A percentile compares a stretch with the other conserved stretches of the same genome.
Conservation (phyloP, 352 stramenopile genomes). For the Globisporangium solare region DNA sequence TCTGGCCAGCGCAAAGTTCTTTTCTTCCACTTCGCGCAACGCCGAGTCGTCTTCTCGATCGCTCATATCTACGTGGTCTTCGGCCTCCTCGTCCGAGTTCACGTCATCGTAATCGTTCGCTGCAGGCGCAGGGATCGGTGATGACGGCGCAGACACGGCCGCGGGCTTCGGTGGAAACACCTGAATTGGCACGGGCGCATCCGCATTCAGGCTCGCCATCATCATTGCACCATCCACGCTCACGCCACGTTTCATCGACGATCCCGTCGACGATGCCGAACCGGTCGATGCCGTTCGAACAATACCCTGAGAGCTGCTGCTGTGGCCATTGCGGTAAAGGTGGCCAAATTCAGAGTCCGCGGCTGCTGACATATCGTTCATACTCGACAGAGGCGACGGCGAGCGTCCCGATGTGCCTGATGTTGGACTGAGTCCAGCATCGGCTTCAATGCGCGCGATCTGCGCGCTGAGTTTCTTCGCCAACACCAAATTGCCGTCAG, state of each 20-base stretch:
- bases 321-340: conserved; percentile 27
- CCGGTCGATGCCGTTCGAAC: conserved; percentile 10
- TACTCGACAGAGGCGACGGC: conserved; percentile 32
- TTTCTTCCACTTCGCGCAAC: conserved; percentile 73
- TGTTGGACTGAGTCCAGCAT: conserved; percentile 21
- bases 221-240: conserved; percentile 23
- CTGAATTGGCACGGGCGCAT: conserved; percentile 18
- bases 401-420: conserved; percentile 1
- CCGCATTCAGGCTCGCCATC: conserved; percentile 14
- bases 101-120: conserved; percentile 76
- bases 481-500: conserved; percentile 66
- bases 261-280: conserved; percentile 6
- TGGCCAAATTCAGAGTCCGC: conserved; percentile 17
- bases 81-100: conserved; percentile 74
- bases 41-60: conserved; percentile 52
- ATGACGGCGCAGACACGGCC: conserved; percentile 26
- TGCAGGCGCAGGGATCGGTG: background rate
- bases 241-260: conserved; percentile 32
- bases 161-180: conserved; percentile 22
- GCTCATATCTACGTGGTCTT: conserved; percentile 69
- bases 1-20: conserved; percentile 81
- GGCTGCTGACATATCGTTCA: conserved; percentile 27
- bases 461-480: conserved; percentile 80
- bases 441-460: conserved; percentile 64
- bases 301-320: conserved; percentile 17